A percentile compares a stretch with the other conserved stretches of the same genome.
phyloP scores from a whole-genome alignment of 2,329 filamentous ascomycete species.

The Verticillium albo-atrum region DNA sequence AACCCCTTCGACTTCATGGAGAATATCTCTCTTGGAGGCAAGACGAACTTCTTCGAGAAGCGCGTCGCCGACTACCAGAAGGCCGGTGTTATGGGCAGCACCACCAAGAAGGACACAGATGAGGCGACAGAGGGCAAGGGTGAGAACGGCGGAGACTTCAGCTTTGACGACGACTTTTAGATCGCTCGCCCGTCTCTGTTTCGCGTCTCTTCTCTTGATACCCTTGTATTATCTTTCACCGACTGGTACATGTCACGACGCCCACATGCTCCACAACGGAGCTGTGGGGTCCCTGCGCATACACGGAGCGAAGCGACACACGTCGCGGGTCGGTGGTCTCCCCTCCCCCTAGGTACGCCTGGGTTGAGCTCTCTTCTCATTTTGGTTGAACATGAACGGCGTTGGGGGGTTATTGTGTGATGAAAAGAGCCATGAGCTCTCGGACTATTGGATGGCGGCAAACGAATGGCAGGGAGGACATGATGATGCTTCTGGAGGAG shows the following conservation, averaged over 20 bases:
- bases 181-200: slow-evolving; percentile 19
- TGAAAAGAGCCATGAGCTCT: background rate
- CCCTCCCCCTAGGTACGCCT: background rate
- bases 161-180: slow-evolving; percentile 97
- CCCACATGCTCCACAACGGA: background rate
- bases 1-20: slow-evolving; percentile 99
- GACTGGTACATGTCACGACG: background rate
- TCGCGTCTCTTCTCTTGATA: slow-evolving; percentile 10
- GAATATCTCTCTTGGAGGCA: slow-evolving; percentile 96
- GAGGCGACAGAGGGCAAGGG: slow-evolving; percentile 43
- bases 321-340: background rate
- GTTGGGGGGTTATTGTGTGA: background rate
- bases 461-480: background rate
- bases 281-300: background rate
- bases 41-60: slow-evolving; percentile 99
- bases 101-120: slow-evolving; percentile 67
- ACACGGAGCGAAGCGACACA: background rate
- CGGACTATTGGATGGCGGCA: background rate
- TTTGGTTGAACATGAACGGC: slow-evolving; percentile 1
- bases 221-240: slow-evolving; percentile 9
- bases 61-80: slow-evolving; percentile 99
- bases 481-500: background rate
- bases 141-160: slow-evolving; percentile 73
- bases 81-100: slow-evolving; percentile 95
- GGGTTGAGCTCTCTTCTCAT: background rate